Conservation (phyloP, 176 grass and related monocot genomes). For the Avena eriantha region DNA sequence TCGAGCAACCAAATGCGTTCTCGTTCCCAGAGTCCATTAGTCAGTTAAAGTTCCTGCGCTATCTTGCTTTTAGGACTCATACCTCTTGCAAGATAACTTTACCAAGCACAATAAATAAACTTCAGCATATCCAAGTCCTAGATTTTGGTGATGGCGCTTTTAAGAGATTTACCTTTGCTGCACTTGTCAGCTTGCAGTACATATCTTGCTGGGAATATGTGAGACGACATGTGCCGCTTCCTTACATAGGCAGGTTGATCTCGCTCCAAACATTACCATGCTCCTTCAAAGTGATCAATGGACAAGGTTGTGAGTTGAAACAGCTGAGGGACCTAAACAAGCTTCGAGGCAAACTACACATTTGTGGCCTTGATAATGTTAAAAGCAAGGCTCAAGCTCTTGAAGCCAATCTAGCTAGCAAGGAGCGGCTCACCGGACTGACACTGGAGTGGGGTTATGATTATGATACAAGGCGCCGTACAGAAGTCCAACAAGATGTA, state of each 20-base stretch:
- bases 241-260: not conserved
- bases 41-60: not conserved
- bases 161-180: not conserved
- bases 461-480: not conserved
- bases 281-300: rapidly evolving
- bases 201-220: rapidly evolving
- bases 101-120: not conserved
- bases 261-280: not conserved
- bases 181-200: not conserved
- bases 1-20: not conserved
- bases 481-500: not conserved
- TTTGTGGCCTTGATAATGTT: not conserved
- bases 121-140: not conserved
- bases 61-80: not conserved
- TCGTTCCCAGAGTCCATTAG: not conserved
- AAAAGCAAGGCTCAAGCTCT: not conserved
- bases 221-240: not conserved
- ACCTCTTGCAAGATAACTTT: not conserved
- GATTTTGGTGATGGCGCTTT: not conserved
- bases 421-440: not conserved
- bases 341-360: rapidly evolving
- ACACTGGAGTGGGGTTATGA: not conserved
- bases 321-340: not conserved
- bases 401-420: not conserved
- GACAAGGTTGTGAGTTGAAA: not conserved